Percentiles rank a stretch among this genome's conserved stretches.
phyloP scores from a whole-genome alignment of 202 grass and related monocot species.

The Panicum hallii region DNA sequence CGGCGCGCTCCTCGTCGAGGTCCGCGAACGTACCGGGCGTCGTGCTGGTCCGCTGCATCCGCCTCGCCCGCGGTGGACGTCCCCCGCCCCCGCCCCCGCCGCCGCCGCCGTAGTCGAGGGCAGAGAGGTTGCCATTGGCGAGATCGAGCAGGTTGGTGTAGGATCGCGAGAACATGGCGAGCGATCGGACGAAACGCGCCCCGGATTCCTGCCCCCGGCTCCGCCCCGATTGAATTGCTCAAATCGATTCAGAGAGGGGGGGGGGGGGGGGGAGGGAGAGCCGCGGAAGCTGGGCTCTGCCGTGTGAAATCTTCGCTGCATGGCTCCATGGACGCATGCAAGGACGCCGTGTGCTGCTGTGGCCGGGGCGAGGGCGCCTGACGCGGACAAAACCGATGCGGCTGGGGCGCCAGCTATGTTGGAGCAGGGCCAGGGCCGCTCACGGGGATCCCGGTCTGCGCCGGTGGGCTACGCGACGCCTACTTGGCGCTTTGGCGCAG shows the following conservation, averaged over 20 bases:
- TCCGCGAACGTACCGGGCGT: slow-evolving; percentile 60
- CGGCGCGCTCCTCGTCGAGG: slow-evolving; percentile 59
- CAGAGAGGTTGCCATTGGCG: slow-evolving; percentile 66
- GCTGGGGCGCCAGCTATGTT: background rate
- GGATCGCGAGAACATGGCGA: slow-evolving; percentile 73
- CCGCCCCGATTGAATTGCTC: slow-evolving; percentile 15
- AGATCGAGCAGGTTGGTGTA: slow-evolving; percentile 79
- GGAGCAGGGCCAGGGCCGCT: background rate
- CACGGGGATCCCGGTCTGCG: background rate
- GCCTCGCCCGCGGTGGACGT: slow-evolving; percentile 46
- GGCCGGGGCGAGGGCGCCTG: background rate
- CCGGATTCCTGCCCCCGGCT: background rate
- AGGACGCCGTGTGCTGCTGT: background rate
- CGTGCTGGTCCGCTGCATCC: slow-evolving; percentile 63
- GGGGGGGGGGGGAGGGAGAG: background rate
- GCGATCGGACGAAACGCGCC: slow-evolving; percentile 11
- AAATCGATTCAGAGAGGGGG: slow-evolving; percentile 13
- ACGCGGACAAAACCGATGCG: slow-evolving; percentile 30
- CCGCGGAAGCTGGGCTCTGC: too few species aligned
- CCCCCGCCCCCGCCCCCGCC: background rate
- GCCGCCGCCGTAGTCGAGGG: slow-evolving; percentile 50
- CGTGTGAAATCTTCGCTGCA: too few species aligned
- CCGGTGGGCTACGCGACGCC: slow-evolving; percentile 1
- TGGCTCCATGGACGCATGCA: too few species aligned
- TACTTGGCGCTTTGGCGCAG: background rate